A percentile compares a stretch with the other conserved stretches of the same genome.
Conservation (phyloP, 2,329 filamentous ascomycete species). For the Colletotrichum salicis region DNA sequence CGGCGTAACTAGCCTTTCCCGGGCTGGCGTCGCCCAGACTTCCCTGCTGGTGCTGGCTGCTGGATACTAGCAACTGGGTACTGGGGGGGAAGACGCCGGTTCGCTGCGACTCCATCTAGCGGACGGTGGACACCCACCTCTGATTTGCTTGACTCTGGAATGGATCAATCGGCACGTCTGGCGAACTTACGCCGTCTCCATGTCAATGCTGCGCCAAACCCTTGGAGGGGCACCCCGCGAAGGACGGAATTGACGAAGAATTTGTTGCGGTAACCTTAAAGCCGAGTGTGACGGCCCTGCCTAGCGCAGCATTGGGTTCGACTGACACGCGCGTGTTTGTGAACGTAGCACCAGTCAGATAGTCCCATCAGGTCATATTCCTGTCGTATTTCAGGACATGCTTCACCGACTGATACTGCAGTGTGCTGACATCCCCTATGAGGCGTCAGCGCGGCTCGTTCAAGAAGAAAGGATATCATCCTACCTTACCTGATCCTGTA, state of each 20-base stretch:
- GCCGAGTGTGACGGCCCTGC: not conserved
- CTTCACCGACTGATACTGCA: not conserved
- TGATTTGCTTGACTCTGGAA: slow-evolving; percentile 29
- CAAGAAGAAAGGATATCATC: not conserved
- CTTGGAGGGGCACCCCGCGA: slow-evolving; percentile 17
- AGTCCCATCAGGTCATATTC: not conserved
- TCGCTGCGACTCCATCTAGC: slow-evolving; percentile 23
- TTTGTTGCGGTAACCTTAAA: slow-evolving; percentile 5
- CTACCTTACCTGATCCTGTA: not conserved
- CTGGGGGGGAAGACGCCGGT: not conserved
- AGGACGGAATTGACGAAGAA: slow-evolving; percentile 9
- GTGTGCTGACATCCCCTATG: not conserved
- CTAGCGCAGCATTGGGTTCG: not conserved
- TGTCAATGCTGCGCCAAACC: slow-evolving; percentile 20
- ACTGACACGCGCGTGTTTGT: not conserved
- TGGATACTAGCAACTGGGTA: not conserved
- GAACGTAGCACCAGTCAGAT: not conserved
- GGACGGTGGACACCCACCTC: not conserved
- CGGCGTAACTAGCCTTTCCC: slow-evolving; percentile 33
- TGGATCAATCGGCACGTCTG: slow-evolving; percentile 33
- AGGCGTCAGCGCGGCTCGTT: not conserved
- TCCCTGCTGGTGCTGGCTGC: slow-evolving; percentile 10
- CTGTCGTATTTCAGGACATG: not conserved
- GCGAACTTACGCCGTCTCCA: slow-evolving; percentile 24
- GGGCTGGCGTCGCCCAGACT: slow-evolving; percentile 23